Conservation (phyloP, 495 filamentous ascomycete genomes). For the Podospora conica region DNA sequence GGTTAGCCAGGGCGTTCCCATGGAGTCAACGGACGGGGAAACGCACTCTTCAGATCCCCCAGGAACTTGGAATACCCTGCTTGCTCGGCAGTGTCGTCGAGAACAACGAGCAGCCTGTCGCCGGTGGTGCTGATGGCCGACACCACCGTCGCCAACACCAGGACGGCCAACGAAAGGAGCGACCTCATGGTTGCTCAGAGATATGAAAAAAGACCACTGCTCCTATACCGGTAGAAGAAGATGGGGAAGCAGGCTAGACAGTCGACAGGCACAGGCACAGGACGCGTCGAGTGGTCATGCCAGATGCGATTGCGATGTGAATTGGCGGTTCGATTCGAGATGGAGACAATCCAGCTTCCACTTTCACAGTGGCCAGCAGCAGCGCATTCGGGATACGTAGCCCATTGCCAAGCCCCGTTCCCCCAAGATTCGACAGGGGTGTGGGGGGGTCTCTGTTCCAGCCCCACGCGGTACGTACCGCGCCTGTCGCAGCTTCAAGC, state of each 20-base stretch:
- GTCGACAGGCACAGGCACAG: slow-evolving; percentile 6
- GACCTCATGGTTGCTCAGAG: slow-evolving; percentile 57
- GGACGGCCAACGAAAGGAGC: slow-evolving; percentile 60
- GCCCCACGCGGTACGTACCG: slow-evolving; percentile 1
- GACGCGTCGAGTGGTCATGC: slow-evolving; percentile 16
- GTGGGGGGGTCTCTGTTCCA: neutral
- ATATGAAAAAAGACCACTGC: slow-evolving; percentile 18
- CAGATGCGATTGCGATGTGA: slow-evolving; percentile 1
- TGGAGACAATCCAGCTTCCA: slow-evolving; percentile 6
- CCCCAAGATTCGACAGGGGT: neutral
- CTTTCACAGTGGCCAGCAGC: slow-evolving; percentile 1
- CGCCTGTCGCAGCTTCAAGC: neutral
- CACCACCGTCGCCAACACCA: slow-evolving; percentile 58
- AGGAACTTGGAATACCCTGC: slow-evolving; percentile 75
- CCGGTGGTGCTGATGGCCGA: slow-evolving; percentile 76
- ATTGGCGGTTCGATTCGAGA: slow-evolving; percentile 13
- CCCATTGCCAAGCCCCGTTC: slow-evolving; percentile 29
- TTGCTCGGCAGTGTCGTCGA: slow-evolving; percentile 78
- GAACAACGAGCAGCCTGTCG: slow-evolving; percentile 73
- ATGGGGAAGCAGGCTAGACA: neutral
- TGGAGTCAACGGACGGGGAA: neutral
- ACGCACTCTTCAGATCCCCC: slow-evolving; percentile 69
- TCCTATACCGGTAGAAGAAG: neutral
- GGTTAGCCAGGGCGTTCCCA: slow-evolving; percentile 15
- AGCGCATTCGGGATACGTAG: slow-evolving; percentile 32